Percentiles rank a stretch among this genome's conserved stretches.
These are phyloP conservation scores for Pythium coloratum DNA, from an alignment of 352 stramenopile species.

Conservation along the genomic window DNA sequence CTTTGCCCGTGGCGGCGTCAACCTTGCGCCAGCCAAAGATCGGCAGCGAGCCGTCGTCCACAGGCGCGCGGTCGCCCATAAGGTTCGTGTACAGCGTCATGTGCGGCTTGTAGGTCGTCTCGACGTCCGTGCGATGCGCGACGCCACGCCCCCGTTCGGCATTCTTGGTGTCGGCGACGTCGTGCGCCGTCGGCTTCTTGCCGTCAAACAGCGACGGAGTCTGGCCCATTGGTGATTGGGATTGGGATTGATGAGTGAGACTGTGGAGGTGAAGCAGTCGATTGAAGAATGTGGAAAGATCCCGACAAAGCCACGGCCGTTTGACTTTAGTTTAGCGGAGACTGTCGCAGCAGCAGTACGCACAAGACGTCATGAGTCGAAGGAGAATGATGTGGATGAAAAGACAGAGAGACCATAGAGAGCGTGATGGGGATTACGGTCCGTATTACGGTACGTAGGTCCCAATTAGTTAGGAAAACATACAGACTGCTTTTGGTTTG, in stretches of 20 bases:
- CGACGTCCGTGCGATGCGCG: conserved; percentile 30
- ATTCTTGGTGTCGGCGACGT: conserved; percentile 36
- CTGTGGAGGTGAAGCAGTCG: not conserved
- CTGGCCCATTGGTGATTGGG: conserved; percentile 24
- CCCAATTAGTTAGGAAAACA: too few species aligned
- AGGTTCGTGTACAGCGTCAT: conserved; percentile 25
- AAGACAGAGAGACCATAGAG: too few species aligned
- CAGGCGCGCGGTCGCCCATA: conserved; percentile 25
- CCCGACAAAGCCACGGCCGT: too few species aligned
- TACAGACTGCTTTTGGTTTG: not conserved
- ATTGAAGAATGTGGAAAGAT: not conserved
- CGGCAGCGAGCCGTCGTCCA: conserved; percentile 23
- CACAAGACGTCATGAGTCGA: too few species aligned
- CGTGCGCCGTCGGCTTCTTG: conserved; percentile 33
- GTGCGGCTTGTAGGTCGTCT: conserved; percentile 30
- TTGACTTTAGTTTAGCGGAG: too few species aligned
- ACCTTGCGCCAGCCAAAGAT: conserved; percentile 33
- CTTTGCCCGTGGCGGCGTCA: conserved; percentile 25
- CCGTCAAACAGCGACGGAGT: conserved; percentile 47
- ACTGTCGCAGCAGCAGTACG: too few species aligned
- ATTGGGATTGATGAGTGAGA: too few species aligned
- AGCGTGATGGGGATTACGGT: too few species aligned
- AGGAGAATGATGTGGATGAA: too few species aligned
- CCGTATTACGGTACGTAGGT: too few species aligned
- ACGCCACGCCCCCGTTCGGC: conserved; percentile 29